These are phyloP conservation scores for Candida patagonica DNA, from an alignment of 805 yeast genomes.

Conservation along the genomic window DNA sequence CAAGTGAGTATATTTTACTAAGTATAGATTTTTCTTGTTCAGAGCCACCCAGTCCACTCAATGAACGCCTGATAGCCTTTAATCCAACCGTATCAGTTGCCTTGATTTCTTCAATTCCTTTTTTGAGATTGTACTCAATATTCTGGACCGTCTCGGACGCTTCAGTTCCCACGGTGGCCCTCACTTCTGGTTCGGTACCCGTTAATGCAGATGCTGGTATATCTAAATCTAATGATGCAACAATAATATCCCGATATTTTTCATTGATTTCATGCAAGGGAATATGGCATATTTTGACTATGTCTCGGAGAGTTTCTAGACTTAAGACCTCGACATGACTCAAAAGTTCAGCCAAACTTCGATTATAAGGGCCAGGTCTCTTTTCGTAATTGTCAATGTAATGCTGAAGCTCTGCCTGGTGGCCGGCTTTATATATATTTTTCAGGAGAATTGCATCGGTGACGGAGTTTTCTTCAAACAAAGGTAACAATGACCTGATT, in stretches of 20 bases:
- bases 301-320: constrained; percentile 33
- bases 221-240: constrained; percentile 3
- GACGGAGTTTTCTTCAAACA: constrained; percentile 39
- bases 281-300: constrained; percentile 22
- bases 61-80: constrained; percentile 66
- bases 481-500: constrained; percentile 27
- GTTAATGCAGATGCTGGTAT: background rate
- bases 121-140: constrained; percentile 29
- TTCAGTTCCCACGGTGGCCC: constrained; percentile 6
- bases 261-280: constrained; percentile 16
- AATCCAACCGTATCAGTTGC: constrained; percentile 73
- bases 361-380: constrained; percentile 1
- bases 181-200: background rate
- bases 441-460: constrained; percentile 53
- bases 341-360: constrained; percentile 28
- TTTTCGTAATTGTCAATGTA: constrained; percentile 18
- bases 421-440: constrained; percentile 29
- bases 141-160: constrained; percentile 28
- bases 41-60: constrained; percentile 39
- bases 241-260: constrained; percentile 8
- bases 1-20: constrained; percentile 27
- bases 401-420: constrained; percentile 11
- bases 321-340: constrained; percentile 47
- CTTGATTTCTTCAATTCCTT: constrained; percentile 41
- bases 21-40: constrained; percentile 14